Evolutionary conservation across 2,329 filamentous ascomycete genomes (phyloP), one percentile per base, ranked within the genome.

Genomic region (Alternaria gansuensis): DNA sequence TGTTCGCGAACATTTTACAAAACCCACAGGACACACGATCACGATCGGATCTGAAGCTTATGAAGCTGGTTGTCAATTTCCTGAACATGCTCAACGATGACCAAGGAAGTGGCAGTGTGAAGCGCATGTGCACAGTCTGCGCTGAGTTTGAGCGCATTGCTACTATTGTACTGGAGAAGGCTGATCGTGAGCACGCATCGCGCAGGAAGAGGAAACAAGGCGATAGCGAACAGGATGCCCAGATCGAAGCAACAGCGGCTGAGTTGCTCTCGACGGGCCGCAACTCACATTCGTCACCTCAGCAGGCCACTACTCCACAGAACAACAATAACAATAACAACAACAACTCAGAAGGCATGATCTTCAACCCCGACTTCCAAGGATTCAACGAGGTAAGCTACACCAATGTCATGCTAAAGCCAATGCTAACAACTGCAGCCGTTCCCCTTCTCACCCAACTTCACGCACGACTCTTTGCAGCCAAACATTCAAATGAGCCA

Each of bases 61-160:
- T 99, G 93, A 92, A 89, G 67, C 84, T 94, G 7, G 95, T 99
- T 1, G 93, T 98, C 54, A 93, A 88, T 41, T 99, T 98, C 77
- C 80, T 99, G 33, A 92, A 91, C 3, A 93, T 92, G 78, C 84
- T 99, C 11, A 91, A 91, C n/a, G 87, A 90, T 34, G 94, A 98
- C 69, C 91, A 93, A 64, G 91, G 93, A 57, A 95, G 93, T 57
- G 91, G 93, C 40, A 93, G 92, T 69, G 92, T 98, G 5, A 92
- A 92, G 74, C 90, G 95, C 49, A 98, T 98, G 92, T 85, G 97
- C 17, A 90, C 89, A 24, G 90, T 98, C 1, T 98, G 94, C 77
- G 87, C 91, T n/a, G 95, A 99, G 72, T 99, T 99, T 69, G 93
- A 97, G 76, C 88, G 95, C 58, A 97, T 99, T 64, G 93, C 93